Evolutionary conservation across 2,329 filamentous ascomycete genomes (phyloP).

Genomic region (Byssoonygena ceratinophila): DNA sequence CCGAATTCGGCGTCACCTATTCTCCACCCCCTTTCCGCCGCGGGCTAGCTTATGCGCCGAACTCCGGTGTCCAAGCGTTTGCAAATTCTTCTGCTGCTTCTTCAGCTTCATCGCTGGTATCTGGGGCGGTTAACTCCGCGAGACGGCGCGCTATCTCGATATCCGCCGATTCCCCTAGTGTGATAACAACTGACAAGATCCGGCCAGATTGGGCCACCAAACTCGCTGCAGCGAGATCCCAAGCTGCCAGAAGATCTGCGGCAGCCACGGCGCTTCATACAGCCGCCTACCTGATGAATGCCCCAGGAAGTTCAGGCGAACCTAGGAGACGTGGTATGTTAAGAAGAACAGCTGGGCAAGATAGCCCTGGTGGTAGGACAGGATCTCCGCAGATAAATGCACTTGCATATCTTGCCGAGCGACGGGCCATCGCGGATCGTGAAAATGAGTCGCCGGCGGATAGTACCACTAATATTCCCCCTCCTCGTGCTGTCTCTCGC

Average conservation of each 20-base stretch:
- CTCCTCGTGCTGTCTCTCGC: conserved; percentile 44
- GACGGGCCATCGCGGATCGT: conserved; percentile 27
- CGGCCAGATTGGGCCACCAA: conserved; percentile 93
- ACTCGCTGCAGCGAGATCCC: conserved; percentile 69
- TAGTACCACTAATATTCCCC: conserved; percentile 25
- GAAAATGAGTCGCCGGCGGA: conserved; percentile 27
- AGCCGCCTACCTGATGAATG: conserved; percentile 78
- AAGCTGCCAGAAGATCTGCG: conserved; percentile 75
- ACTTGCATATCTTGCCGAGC: conserved; percentile 39
- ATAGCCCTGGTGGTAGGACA: conserved; percentile 27
- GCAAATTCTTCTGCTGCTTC: conserved; percentile 64
- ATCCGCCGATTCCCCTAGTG: conserved; percentile 70
- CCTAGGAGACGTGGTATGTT: conserved; percentile 44
- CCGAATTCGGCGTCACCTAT: conserved; percentile 95
- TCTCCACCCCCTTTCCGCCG: conserved; percentile 78
- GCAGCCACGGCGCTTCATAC: conserved; percentile 91
- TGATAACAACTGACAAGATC: conserved; percentile 85
- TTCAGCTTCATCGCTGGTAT: conserved; percentile 67
- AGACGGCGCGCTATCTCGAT: conserved; percentile 57
- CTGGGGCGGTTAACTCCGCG: conserved; percentile 39
- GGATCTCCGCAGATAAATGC: conserved; percentile 36
- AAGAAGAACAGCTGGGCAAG: conserved; percentile 33
- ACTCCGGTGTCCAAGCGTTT: conserved; percentile 42
- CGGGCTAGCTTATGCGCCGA: conserved; percentile 60
- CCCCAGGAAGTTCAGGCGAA: conserved; percentile 34